phyloP scores from a whole-genome alignment of 2,329 filamentous ascomycete species.

The Colletotrichum tabaci region DNA sequence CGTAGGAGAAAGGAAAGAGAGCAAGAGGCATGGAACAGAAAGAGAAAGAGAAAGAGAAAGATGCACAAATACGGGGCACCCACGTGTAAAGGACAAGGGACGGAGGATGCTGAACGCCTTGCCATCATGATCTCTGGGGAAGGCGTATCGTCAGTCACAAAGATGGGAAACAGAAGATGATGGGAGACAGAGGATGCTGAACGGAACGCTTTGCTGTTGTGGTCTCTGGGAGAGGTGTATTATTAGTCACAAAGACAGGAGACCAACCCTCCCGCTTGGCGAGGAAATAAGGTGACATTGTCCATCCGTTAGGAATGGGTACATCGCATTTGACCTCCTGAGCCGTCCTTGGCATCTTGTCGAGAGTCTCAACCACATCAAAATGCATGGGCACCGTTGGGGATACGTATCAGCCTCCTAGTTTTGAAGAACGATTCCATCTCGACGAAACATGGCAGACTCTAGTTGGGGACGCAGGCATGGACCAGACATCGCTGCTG shows the following conservation, averaged over 20 bases:
- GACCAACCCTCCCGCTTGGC: too few species aligned
- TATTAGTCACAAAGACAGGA: too few species aligned
- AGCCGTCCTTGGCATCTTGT: conserved; percentile 5
- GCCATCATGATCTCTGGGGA: too few species aligned
- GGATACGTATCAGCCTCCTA: conserved; percentile 11
- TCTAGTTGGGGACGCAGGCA: too few species aligned
- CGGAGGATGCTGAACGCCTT: neutral
- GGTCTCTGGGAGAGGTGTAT: too few species aligned
- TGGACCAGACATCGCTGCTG: too few species aligned
- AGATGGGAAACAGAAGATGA: neutral
- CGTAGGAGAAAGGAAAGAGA: neutral
- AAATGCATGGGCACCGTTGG: neutral
- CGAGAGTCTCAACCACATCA: conserved; percentile 15
- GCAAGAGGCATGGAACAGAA: neutral
- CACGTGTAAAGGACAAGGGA: neutral
- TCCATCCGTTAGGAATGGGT: neutral
- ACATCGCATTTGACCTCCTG: conserved; percentile 2
- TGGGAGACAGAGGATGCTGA: too few species aligned
- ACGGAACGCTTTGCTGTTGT: too few species aligned
- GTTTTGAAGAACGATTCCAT: neutral
- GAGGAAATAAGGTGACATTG: neutral
- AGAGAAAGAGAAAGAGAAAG: neutral
- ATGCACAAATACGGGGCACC: neutral
- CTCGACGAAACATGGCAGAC: neutral
- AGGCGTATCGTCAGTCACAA: neutral